Percentiles rank a stretch among this genome's conserved stretches.
phyloP scores from a whole-genome alignment of 1,139 yeast genomes.

The Suhomyces bokatorum region DNA sequence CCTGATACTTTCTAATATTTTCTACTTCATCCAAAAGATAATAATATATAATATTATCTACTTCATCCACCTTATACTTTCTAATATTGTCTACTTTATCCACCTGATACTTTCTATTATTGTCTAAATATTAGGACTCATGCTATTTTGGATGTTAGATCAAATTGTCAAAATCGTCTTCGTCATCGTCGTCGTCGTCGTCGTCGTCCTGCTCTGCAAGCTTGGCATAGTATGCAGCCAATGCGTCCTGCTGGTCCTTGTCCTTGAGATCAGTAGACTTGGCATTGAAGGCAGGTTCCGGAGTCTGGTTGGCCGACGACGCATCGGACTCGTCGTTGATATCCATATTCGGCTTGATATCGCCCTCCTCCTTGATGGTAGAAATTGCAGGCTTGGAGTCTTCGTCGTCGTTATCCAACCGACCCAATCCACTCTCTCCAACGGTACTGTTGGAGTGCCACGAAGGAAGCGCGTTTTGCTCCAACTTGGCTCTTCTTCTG shows the following conservation, averaged over 20 bases:
- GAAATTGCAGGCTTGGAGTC: slow-evolving; percentile 21
- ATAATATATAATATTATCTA: too few species aligned
- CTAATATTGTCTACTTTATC: too few species aligned
- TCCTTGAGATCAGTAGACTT: slow-evolving; percentile 43
- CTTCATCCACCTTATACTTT: too few species aligned
- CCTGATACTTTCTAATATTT: too few species aligned
- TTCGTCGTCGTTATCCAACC: slow-evolving; percentile 46
- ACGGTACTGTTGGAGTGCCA: slow-evolving; percentile 95
- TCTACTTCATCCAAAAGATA: too few species aligned
- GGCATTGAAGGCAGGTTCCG: slow-evolving; percentile 14
- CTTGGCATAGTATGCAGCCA: slow-evolving; percentile 77
- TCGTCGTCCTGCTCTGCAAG: slow-evolving; percentile 63
- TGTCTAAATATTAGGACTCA: neutral
- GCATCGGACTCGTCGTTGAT: slow-evolving; percentile 15
- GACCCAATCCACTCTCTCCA: slow-evolving; percentile 56
- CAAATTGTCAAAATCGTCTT: slow-evolving; percentile 51
- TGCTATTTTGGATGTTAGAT: slow-evolving; percentile 5
- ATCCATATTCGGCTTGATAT: neutral
- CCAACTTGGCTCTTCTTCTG: slow-evolving; percentile 69
- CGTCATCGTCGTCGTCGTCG: slow-evolving; percentile 64
- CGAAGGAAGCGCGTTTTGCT: slow-evolving; percentile 92
- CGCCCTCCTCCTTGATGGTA: slow-evolving; percentile 12
- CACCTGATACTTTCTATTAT: neutral
- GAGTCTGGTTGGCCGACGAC: slow-evolving; percentile 7
- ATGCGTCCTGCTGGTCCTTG: slow-evolving; percentile 70